Percentiles rank a stretch among this genome's conserved stretches.
Conservation (phyloP, 768 basidiomycete species). For the Collybia nuda region DNA sequence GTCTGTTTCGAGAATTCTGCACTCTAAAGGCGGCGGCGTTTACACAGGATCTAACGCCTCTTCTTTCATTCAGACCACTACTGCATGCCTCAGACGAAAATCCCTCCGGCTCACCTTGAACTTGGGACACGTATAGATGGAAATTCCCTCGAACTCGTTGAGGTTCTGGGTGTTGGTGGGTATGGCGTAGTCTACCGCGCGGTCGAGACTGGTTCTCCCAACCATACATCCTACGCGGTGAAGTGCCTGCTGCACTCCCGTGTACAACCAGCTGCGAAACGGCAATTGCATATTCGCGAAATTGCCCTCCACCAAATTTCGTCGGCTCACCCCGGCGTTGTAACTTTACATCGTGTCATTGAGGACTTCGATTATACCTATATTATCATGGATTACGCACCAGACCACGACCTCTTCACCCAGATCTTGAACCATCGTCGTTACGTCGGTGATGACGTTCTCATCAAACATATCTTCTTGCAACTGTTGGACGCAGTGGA, state of each 20-base stretch:
- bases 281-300: constrained; percentile 84
- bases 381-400: constrained; percentile 92
- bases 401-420: constrained; percentile 88
- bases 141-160: constrained; percentile 77
- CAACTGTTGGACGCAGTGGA: constrained; percentile 94
- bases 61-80: neutral
- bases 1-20: neutral
- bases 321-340: constrained; percentile 76
- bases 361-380: constrained; percentile 82
- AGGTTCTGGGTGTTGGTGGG: constrained; percentile 88
- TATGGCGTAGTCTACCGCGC: constrained; percentile 96
- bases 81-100: constrained; percentile 13
- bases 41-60: neutral
- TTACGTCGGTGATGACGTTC: constrained; percentile 80
- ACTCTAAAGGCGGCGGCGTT: too few relatives aligned
- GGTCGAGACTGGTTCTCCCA: constrained; percentile 53
- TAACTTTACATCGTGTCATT: constrained; percentile 86
- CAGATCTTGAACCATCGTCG: constrained; percentile 79
- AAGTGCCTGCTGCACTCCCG: constrained; percentile 77
- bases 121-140: constrained; percentile 84
- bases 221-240: constrained; percentile 73
- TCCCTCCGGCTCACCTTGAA: constrained; percentile 38
- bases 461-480: constrained; percentile 89
- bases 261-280: constrained; percentile 51
- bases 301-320: constrained; percentile 78